Evolutionary conservation across 2,329 filamentous ascomycete species (phyloP).

Genomic region (Pseudogymnoascus sp.): DNA sequence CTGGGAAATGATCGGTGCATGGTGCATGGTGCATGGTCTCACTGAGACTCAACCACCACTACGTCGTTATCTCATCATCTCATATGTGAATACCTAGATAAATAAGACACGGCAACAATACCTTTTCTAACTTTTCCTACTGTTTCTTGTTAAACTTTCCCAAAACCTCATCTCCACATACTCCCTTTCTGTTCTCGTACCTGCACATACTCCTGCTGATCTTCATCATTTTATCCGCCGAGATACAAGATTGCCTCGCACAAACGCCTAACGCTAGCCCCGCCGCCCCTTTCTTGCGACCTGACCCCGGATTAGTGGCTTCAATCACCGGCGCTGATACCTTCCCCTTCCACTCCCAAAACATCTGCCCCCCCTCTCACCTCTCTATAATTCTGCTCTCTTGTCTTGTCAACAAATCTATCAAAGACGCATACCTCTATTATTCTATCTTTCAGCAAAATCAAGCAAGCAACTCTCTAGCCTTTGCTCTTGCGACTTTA

Average conservation of each 20-base stretch:
- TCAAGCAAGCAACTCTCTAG: not conserved
- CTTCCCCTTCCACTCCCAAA: slow-evolving; percentile 4
- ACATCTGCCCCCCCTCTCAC: not conserved
- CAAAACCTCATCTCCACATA: not conserved
- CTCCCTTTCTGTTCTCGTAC: not conserved
- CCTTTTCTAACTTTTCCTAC: not conserved
- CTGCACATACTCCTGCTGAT: not conserved
- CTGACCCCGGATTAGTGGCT: slow-evolving; percentile 9
- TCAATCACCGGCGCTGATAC: slow-evolving; percentile 6
- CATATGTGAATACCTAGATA: not conserved
- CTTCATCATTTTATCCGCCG: slow-evolving; percentile 7
- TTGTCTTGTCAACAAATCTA: not conserved
- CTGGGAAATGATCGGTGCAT: slow-evolving; percentile 6
- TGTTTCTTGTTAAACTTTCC: not conserved
- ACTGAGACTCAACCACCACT: not conserved
- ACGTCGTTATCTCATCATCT: not conserved
- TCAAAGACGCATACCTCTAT: not conserved
- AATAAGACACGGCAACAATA: not conserved
- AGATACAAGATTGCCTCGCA: slow-evolving; percentile 5
- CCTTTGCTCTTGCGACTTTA: slow-evolving; percentile 1
- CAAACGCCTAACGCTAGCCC: slow-evolving; percentile 8
- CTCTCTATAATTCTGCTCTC: slow-evolving; percentile 7
- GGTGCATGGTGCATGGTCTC: slow-evolving; percentile 6
- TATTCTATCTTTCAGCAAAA: not conserved
- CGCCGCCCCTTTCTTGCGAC: slow-evolving; percentile 8